phyloP scores from a whole-genome alignment of 768 basidiomycete species.

The Austroboletus eburneus region DNA sequence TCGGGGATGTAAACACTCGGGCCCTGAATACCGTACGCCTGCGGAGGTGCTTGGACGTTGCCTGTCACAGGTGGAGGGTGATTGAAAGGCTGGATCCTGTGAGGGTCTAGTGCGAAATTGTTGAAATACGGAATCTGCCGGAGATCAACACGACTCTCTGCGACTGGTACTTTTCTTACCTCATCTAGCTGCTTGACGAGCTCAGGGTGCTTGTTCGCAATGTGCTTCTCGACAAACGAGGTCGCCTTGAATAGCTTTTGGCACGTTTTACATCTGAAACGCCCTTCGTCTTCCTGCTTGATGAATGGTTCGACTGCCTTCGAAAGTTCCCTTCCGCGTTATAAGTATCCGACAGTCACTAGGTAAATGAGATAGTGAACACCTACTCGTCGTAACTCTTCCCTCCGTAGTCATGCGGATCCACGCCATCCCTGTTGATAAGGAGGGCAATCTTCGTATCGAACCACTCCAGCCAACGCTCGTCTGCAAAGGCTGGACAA shows the following conservation, averaged over 20 bases:
- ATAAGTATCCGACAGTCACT: constrained; percentile 14
- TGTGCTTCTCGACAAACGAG: constrained; percentile 96
- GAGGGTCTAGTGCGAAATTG: constrained; percentile 94
- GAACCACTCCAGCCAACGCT: constrained; percentile 86
- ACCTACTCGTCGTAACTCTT: constrained; percentile 87
- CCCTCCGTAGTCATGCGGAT: constrained; percentile 85
- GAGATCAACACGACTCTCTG: constrained; percentile 15
- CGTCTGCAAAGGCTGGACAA: constrained; percentile 46
- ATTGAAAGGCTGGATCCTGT: constrained; percentile 81
- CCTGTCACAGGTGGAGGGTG: constrained; percentile 69
- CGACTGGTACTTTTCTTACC: constrained; percentile 42
- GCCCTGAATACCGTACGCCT: constrained; percentile 78
- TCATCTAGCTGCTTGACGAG: constrained; percentile 80
- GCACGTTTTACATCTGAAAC: constrained; percentile 95
- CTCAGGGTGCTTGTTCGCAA: constrained; percentile 91
- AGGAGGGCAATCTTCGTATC: constrained; percentile 83
- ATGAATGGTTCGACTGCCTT: constrained; percentile 76
- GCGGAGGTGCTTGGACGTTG: constrained; percentile 74
- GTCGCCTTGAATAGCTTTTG: constrained; percentile 97
- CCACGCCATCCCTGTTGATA: constrained; percentile 72
- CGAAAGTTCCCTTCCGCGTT: constrained; percentile 61
- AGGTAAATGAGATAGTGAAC: constrained; percentile 16
- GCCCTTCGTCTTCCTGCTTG: constrained; percentile 95
- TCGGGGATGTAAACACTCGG: constrained; percentile 48
- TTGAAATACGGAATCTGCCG: constrained; percentile 84